Evolutionary conservation across 495 filamentous ascomycete genomes (phyloP), one percentile per base, ranked within the genome.

Genomic region (Bacidia rubella): DNA sequence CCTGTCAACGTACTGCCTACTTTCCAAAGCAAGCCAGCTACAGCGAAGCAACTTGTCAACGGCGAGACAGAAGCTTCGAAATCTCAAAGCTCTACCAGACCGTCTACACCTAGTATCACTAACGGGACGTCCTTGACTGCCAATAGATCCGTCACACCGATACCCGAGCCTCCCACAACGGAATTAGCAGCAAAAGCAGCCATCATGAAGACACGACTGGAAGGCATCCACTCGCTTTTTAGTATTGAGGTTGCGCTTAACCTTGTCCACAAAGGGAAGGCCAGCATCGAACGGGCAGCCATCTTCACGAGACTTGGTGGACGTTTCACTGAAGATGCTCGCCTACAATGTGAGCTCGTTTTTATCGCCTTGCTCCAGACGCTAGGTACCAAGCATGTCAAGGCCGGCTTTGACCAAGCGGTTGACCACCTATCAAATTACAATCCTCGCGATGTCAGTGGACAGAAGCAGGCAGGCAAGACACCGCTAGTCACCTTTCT

Each of bases 171-270:
- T 12, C 90, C 90, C 9, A 94, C 81, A 1, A 86, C 88, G 21
- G 93, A 97, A 59, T 70, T 99, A 11, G 90, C 90, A 41, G 93
- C 93, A 24, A 97, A 96, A 68, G 87, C 90, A 2, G 89, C 90
- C 0, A 80, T 99, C 49, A 97, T 99, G 90, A 90, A 90, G 49
- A 86, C 87, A 3, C 78, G 86, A 47, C 71, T 99, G 27, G 90
- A 96, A 66, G 90, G 90, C 46, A 97, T 99, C 65, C 81, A 82
- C 49, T 86, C 86, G 20, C 73, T 99, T 12, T 97, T 99, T 70
- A 94, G 87, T 65, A 90, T 99, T 58, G 93, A 99, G 62, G 81
- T 99, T 19, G 92, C 93, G 1, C 70, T 99, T 24, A 82, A 81
- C 49, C 71, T 99, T 12, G 87, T 94, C 11, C 90, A 95, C 67